phyloP scores from a whole-genome alignment of 2,329 filamentous ascomycete species.

The Lachnellula subtilissima region DNA sequence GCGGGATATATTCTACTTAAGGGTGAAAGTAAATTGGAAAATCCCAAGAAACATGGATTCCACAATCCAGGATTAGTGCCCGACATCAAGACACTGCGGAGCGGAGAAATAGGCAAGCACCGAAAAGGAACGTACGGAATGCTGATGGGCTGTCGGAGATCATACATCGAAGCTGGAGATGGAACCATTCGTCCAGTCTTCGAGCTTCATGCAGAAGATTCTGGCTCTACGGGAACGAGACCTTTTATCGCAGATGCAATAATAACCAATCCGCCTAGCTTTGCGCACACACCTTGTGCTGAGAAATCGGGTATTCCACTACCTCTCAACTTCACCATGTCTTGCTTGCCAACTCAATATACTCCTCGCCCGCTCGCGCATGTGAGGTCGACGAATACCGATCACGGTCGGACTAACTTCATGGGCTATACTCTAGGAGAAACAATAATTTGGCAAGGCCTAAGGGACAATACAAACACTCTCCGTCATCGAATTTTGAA shows the following conservation, averaged over 20 bases:
- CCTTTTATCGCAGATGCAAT: constrained; percentile 58
- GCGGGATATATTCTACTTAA: too few relatives aligned
- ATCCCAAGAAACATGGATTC: background rate
- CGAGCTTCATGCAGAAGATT: too few relatives aligned
- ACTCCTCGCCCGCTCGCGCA: constrained; percentile 66
- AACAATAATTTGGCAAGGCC: constrained; percentile 65
- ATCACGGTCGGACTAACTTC: constrained; percentile 57
- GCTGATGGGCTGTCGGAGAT: background rate
- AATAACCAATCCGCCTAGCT: constrained; percentile 74
- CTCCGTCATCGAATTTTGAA: constrained; percentile 70
- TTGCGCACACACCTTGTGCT: constrained; percentile 72
- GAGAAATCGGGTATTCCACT: constrained; percentile 70
- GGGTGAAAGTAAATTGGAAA: too few relatives aligned
- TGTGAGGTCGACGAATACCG: constrained; percentile 56
- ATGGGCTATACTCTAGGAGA: constrained; percentile 63
- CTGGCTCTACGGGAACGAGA: background rate
- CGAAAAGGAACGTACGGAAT: background rate
- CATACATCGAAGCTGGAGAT: background rate
- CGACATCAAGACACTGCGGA: background rate
- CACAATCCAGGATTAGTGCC: background rate
- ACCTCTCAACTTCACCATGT: constrained; percentile 78
- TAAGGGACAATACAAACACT: constrained; percentile 82
- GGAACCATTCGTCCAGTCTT: background rate
- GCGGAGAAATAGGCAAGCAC: background rate
- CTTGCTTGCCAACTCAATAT: constrained; percentile 61